Evolutionary conservation across 345 rosid genomes (phyloP), one percentile per base, ranked within the genome.

Genomic region (Salix viminalis): DNA sequence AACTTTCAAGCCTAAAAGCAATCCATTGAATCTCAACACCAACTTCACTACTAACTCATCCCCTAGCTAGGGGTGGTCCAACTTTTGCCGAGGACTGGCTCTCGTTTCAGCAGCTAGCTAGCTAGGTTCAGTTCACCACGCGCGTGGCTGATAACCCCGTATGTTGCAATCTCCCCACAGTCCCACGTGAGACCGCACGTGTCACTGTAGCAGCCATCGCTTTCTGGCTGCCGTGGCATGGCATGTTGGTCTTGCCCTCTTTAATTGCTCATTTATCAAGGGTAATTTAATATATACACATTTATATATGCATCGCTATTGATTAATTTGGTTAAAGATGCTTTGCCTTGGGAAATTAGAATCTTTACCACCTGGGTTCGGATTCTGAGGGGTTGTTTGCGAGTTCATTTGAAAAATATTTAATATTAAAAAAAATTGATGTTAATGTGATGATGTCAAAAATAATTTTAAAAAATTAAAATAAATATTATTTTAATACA

Each of bases 131-230:
- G 32, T 58, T 58, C 68, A 70, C 44, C 69, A 71, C 81, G 69
- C 67, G 75, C 67, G 82, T 61, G 81, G 69, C 7, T 19, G 50
- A 28, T 79, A 71, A 32, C 66, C 67, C 21, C 24, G 23, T 75
- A 75, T 74, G 83, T 72, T 69, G 78, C 64, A 75, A 65, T 74
- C 75, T 75, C 41, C 69, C 34, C 77, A 81, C 85, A 79, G 36
- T 30, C 23, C 82, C 89, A 84, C 66, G 83, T 81, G 87, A 79
- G 71, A 54, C 70, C 80, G 83, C 52, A 77, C 65, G 19, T 16
- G 34, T 80, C 75, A 39, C 76, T 56, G 71, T 24, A 36, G 7
- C 42, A 50, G 75, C 84, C 78, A 69, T 84, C 84, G 66, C 77
- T 78, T 48, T 84, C 83, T 58, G 14, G 10, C 41, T 18, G 32